Base-by-base conservation (phyloP, 177 flowering plant species). In the Vitis hybrid region DNA sequence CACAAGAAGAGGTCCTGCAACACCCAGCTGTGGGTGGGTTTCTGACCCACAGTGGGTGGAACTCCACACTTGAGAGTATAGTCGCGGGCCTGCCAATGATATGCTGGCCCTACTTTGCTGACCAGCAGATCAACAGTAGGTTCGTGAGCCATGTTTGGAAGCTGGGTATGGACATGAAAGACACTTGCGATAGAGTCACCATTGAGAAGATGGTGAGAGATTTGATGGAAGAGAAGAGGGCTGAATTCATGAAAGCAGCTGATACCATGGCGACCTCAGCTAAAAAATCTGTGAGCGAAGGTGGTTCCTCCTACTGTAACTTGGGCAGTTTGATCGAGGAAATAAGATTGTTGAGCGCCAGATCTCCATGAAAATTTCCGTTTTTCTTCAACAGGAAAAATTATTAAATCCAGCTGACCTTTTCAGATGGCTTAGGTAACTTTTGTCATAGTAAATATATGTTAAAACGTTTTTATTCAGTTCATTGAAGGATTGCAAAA, bases 11-110 rank as follows among this genome's bases (percentile, higher is more conserved):
- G 60, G 83, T 82, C 0, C 49, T 83, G 54, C 73, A 44, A 8
- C 86, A 83, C 62, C 59, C 17, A 2, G 77, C 86, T 3, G 56
- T 83, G 1, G 82, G 86, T 28, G 82, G 81, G 60, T 83, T 80
- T 69, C 31, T 80, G 71, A 72, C 83, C 1, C 83, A 82, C 52
- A 71, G 73, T 47, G 84, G 84, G 1, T 81, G 84, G 84, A 81
- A 78, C 69, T 81, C 81, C 1, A 76, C 74, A 0, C 10, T 76
- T 44, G 84, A 81, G 70, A 72, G 84, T 20, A 59, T 81, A 8
- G 33, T 14, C 4, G 82, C 73, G 17, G 82, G 84, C 9, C 70
- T 72, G 2, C 84, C 84, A 4, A 77, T 82, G 82, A 62, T 79
- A 54, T 77, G 83, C 17, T 78, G 82, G 82, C 77, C 84, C 1